Base-by-base conservation (phyloP, 345 rosid species). In the Turritis glabra region DNA sequence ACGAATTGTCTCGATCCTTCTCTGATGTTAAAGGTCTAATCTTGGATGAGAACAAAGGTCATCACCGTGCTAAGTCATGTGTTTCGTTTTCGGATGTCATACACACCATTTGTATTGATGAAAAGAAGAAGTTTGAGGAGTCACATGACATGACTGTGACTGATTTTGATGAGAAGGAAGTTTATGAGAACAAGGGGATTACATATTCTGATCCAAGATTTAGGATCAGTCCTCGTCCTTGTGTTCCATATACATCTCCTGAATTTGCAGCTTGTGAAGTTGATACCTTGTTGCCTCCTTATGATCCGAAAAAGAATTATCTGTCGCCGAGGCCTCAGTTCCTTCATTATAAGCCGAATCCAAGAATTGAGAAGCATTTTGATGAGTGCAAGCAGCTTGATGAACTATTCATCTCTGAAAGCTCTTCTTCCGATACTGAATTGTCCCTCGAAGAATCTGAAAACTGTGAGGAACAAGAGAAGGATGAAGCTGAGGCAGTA, bases 281-380 rank as follows among this genome's bases (percentile, higher is more conserved):
- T 1, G 91, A 83, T 73, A 81, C 93, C 18, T 76, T 59, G 50
- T 19, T 82, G 80, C 80, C 74, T 62, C 88, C 89, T 54, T 90
- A 86, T 71, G 90, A 88, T 74, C 90, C 87, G 12, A 81, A 81
- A 46, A 84, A 75, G 50, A 87, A 89, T 65, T 87, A 84, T 58
- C 76, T 85, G 35, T 83, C 94, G 3, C 91, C 90, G 5, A 84
- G 90, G 83, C 95, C 92, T 48, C 85, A 70, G 80, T 89, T 87
- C 70, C 91, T 83, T 33, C 82, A 77, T 41, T 89, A 89, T 44
- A 84, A 67, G 64, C 90, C 88, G 2, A 90, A 87, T 76, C 93
- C 88, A 7, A 69, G 89, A 53, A 72, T 87, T 10, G 84, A 80
- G 66, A 73, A 71, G 23, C 81, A 67, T 47, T 79, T 62, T 47